These are phyloP conservation scores for Aristolochia contorta DNA, from an alignment of 164 flowering plant genomes.

Conservation along the genomic window DNA sequence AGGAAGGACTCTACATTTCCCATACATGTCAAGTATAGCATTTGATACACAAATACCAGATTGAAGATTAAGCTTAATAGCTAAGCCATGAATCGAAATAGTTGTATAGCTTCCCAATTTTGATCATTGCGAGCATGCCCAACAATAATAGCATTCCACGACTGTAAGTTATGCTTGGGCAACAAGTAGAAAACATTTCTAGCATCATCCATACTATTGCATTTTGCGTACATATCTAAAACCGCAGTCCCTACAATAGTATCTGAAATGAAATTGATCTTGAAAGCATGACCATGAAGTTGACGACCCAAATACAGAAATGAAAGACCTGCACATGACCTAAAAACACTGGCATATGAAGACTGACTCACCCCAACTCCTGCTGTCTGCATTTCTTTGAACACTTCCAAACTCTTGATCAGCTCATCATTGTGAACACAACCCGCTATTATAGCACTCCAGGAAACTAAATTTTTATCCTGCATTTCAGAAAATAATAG, in stretches of 20 bases:
- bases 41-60: slow-evolving; percentile 55
- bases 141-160: slow-evolving; percentile 60
- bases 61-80: slow-evolving; percentile 30
- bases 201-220: slow-evolving; percentile 42
- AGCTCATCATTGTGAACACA: slow-evolving; percentile 44
- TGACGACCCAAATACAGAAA: slow-evolving; percentile 44
- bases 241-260: slow-evolving; percentile 64
- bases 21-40: slow-evolving; percentile 83
- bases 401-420: slow-evolving; percentile 36
- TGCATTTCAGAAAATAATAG: slow-evolving; percentile 41
- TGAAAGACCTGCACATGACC: slow-evolving; percentile 55
- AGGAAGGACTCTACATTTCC: slow-evolving; percentile 55
- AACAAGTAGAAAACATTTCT: slow-evolving; percentile 36
- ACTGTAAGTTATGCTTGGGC: slow-evolving; percentile 39
- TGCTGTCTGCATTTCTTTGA: slow-evolving; percentile 45
- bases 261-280: slow-evolving; percentile 44
- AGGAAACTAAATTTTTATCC: slow-evolving; percentile 58
- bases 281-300: slow-evolving; percentile 58
- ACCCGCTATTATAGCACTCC: slow-evolving; percentile 80
- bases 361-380: slow-evolving; percentile 66
- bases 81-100: slow-evolving; percentile 58
- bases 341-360: slow-evolving; percentile 61
- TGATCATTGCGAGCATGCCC: slow-evolving; percentile 37
- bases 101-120: slow-evolving; percentile 41
- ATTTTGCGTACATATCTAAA: slow-evolving; percentile 81